Conservation (phyloP, 2,329 filamentous ascomycete genomes). For the Talaromyces pinophilus region DNA sequence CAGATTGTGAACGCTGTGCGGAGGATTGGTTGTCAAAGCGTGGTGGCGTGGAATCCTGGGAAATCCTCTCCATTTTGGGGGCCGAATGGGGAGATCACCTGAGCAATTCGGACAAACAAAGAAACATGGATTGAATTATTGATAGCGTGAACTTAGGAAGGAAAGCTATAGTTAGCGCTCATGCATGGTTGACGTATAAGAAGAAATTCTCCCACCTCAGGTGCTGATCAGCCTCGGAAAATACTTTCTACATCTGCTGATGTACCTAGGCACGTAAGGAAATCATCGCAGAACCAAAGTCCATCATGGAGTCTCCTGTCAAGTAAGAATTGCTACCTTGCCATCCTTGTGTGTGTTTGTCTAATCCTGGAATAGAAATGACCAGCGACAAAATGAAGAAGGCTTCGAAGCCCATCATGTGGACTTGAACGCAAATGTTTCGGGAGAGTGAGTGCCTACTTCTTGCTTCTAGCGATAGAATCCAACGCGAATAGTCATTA, state of each 20-base stretch:
- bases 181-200: background rate
- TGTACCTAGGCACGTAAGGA: background rate
- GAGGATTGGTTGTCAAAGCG: background rate
- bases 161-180: background rate
- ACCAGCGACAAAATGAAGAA: background rate
- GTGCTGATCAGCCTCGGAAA: background rate
- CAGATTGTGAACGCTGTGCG: background rate
- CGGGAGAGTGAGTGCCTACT: background rate
- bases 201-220: background rate
- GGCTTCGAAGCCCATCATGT: conserved; percentile 3
- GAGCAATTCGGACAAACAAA: background rate
- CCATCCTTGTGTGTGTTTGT: background rate
- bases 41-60: background rate
- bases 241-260: background rate
- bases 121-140: background rate
- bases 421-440: background rate
- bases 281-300: background rate
- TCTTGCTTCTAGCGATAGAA: background rate
- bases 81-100: background rate
- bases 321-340: background rate
- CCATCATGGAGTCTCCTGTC: background rate
- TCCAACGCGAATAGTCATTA: background rate
- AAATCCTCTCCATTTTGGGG: background rate
- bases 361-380: background rate
- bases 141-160: background rate